Evolutionary conservation across 495 filamentous ascomycete species (phyloP).

Genomic region (Penicillium daleae): DNA sequence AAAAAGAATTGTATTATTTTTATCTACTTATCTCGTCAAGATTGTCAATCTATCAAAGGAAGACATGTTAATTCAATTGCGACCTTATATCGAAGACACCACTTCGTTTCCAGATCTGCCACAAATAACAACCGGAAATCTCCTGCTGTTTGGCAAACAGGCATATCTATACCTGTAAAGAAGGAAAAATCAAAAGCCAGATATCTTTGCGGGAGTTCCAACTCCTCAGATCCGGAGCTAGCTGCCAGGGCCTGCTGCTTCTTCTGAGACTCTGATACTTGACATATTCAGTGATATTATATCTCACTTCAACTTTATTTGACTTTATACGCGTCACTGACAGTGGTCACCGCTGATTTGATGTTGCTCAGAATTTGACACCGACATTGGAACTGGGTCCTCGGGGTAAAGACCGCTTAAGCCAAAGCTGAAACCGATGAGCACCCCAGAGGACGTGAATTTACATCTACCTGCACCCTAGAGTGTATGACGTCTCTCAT

Average conservation of each 20-base stretch:
- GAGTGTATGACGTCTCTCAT: background rate
- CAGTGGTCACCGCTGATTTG: no score
- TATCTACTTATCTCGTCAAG: background rate
- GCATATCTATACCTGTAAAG: no score
- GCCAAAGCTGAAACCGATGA: no score
- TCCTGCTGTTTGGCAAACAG: no score
- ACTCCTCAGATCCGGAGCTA: background rate
- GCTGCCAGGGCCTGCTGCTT: background rate
- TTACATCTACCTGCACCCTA: no score
- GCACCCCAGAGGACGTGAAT: no score
- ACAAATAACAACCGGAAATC: background rate
- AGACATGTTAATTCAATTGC: background rate
- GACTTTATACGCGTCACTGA: no score
- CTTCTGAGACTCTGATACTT: background rate
- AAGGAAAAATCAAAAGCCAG: background rate
- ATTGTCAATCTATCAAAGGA: background rate
- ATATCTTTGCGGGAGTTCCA: background rate
- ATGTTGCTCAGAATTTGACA: no score
- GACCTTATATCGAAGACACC: background rate
- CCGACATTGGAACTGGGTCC: no score
- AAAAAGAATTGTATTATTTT: constrained; percentile 2
- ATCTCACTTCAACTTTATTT: background rate
- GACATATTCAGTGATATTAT: background rate
- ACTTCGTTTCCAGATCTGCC: background rate
- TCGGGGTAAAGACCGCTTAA: no score